Evolutionary conservation across 805 yeast genomes (phyloP), one percentile per base, ranked within the genome.

Genomic region (Cyberlindnera subsufficiens): DNA sequence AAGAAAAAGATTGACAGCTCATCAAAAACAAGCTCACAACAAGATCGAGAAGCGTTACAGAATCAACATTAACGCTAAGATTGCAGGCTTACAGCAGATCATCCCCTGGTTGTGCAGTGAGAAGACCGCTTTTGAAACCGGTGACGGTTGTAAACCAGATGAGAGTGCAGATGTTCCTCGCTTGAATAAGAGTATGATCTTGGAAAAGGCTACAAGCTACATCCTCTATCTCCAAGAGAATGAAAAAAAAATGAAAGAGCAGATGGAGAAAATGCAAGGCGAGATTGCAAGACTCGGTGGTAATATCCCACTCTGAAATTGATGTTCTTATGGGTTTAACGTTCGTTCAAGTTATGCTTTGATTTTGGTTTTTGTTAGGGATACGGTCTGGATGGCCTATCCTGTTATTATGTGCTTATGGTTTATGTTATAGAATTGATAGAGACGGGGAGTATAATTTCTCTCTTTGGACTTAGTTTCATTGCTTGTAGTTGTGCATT

Each of bases 1-100:
- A 37, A 63, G 81, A 56, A 77, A 77, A 61, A 69, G 79, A 59
- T 58, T 77, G 42, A 75, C 82, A 8, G 68, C 69, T 6, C 70
- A 72, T 50, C 88, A 82, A 61, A 79, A 81, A 51, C 77, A 77
- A 53, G 86, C 86, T 0, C 90, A 82, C 57, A 82, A 82, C 64
- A 78, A 77, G 60, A 80, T 82, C 48, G 89, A 82, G 56, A 79
- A 82, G 57, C 73, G 81, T 45, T 82, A 82, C 60, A 67, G 88
- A 58, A 80, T 80, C 46, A 82, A 82, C 59, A 80, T 82, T 59
- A 82, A 82, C 57, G 77, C 84, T 11, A 82, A 80, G 58, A 82
- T 82, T 43, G 84, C 84, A 4, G 78, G 79, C 27, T 62, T 82
- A 42, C 86, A 80, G 55, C 74, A 73, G 52, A 68, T 82, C 19